These are phyloP conservation scores for Psilocybe azurescens DNA, from an alignment of 768 basidiomycete genomes.

Conservation along the genomic window DNA sequence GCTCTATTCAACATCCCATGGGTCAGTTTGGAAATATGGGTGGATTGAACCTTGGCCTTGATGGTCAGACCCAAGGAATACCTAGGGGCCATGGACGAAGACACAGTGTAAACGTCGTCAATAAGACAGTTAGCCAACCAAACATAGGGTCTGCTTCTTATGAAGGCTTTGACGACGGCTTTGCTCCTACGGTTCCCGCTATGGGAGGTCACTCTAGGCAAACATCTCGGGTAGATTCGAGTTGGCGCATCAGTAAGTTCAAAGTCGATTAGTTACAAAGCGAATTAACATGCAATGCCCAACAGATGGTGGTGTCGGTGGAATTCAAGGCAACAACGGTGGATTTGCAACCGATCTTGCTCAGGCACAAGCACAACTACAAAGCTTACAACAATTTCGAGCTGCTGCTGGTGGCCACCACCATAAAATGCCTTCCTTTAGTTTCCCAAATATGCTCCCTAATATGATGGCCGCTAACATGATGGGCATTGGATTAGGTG, in stretches of 20 bases:
- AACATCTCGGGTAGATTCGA: constrained; percentile 77
- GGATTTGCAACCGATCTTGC: constrained; percentile 85
- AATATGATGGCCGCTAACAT: constrained; percentile 98
- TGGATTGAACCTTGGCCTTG: constrained; percentile 61
- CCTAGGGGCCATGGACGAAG: constrained; percentile 88
- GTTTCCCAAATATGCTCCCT: constrained; percentile 97
- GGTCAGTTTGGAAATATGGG: constrained; percentile 66
- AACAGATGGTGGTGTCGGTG: constrained; percentile 78
- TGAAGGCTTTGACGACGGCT: constrained; percentile 84
- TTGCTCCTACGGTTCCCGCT: constrained; percentile 59
- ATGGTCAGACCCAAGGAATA: constrained; percentile 66
- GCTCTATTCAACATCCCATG: constrained; percentile 60
- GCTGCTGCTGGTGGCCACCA: constrained; percentile 94
- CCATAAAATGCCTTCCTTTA: constrained; percentile 97
- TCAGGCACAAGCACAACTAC: constrained; percentile 95
- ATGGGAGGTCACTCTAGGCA: constrained; percentile 74
- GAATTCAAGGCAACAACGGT: constrained; percentile 59
- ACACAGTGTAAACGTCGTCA: constrained; percentile 92
- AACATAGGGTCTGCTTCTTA: constrained; percentile 49
- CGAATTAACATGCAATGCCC: constrained; percentile 17
- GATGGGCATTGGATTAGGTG: constrained; percentile 87
- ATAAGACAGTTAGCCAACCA: constrained; percentile 64
- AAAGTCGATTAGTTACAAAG: not conserved
- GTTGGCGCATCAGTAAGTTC: constrained; percentile 87
- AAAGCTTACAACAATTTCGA: constrained; percentile 96